Percentiles rank a stretch among this genome's conserved stretches.
phyloP scores from a whole-genome alignment of 2,329 filamentous ascomycete species.

The Exophiala alcalophila region DNA sequence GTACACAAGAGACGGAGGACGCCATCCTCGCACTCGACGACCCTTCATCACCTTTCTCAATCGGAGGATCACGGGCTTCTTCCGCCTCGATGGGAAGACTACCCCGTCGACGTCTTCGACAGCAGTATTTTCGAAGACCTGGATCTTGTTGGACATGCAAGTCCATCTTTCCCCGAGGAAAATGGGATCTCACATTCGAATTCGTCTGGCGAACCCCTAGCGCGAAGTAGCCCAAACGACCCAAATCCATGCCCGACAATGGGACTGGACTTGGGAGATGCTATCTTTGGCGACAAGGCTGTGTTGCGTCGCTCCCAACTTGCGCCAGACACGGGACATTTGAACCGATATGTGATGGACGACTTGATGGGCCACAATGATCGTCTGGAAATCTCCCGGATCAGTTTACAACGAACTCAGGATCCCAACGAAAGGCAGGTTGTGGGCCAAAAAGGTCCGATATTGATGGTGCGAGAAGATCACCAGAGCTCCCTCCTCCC shows the following conservation, averaged over 20 bases:
- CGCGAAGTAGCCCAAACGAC: conserved; percentile 8
- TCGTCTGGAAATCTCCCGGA: conserved; percentile 5
- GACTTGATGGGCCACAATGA: neutral
- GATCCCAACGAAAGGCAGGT: neutral
- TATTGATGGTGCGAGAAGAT: conserved; percentile 9
- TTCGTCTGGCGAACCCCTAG: conserved; percentile 1
- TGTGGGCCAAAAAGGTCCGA: neutral
- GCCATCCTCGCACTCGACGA: neutral
- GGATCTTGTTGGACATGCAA: conserved; percentile 11
- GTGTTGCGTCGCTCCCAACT: conserved; percentile 8
- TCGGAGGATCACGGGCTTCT: neutral
- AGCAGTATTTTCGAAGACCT: conserved; percentile 11
- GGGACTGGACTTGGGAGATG: too few relatives aligned
- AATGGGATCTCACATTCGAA: neutral
- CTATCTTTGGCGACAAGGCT: neutral
- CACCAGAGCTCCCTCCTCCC: neutral
- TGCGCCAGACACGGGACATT: conserved; percentile 13
- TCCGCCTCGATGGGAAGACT: conserved; percentile 9
- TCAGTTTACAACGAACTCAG: conserved; percentile 1
- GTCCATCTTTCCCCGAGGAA: conserved; percentile 3
- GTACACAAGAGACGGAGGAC: conserved; percentile 10
- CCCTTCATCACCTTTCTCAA: neutral
- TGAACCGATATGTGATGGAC: conserved; percentile 8
- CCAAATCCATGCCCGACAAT: too few relatives aligned
- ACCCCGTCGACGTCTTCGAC: conserved; percentile 7